Conservation (phyloP, 2,329 filamentous ascomycete genomes). For the Pochonia chlamydosporia region DNA sequence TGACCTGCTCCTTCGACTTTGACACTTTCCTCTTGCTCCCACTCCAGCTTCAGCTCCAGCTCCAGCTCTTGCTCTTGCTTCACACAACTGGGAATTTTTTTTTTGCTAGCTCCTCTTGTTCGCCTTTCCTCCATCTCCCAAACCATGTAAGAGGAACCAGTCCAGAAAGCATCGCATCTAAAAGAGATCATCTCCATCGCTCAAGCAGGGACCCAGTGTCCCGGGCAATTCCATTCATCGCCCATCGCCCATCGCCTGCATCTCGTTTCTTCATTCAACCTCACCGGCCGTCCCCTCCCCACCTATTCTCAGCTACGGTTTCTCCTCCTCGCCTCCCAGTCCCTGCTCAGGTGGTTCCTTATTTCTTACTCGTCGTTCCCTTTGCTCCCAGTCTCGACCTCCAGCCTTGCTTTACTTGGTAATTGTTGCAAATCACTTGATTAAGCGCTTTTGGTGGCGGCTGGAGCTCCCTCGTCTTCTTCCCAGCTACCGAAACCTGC, state of each 20-base stretch:
- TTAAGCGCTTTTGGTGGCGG: too few relatives aligned
- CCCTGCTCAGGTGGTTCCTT: background rate
- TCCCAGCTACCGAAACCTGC: background rate
- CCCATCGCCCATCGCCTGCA: background rate
- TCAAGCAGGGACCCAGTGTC: conserved; percentile 5
- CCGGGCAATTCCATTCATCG: background rate
- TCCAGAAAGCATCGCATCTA: background rate
- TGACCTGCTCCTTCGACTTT: too few relatives aligned
- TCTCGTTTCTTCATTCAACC: background rate
- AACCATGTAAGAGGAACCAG: too few relatives aligned
- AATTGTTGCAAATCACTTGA: too few relatives aligned
- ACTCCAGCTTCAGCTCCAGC: too few relatives aligned
- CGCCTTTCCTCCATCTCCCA: too few relatives aligned
- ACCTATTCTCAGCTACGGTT: conserved; percentile 1
- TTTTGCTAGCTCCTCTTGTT: too few relatives aligned
- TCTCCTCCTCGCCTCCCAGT: background rate
- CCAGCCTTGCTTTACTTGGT: background rate
- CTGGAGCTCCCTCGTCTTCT: background rate
- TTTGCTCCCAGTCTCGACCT: background rate
- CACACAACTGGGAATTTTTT: too few relatives aligned
- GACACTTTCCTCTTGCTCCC: too few relatives aligned
- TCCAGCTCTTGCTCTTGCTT: too few relatives aligned
- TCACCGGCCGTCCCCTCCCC: conserved; percentile 16
- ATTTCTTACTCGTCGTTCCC: background rate
- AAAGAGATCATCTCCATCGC: conserved; percentile 16